Evolutionary conservation across 305 asterid genomes (phyloP).

Genomic region (Solanum aculeatissimum): DNA sequence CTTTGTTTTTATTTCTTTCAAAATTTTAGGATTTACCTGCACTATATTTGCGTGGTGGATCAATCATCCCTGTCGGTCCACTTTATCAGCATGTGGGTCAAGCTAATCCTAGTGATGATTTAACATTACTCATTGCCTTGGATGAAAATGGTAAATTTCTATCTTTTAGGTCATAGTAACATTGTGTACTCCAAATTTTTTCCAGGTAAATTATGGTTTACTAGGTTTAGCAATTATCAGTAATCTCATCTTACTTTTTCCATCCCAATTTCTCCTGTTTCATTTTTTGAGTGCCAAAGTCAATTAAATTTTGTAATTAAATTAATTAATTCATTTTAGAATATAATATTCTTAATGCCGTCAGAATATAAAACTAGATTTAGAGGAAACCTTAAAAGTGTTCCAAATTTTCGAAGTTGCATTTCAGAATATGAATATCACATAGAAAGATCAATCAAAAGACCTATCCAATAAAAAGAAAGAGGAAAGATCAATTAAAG

Average conservation of each 20-base stretch:
- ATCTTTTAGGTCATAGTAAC: not conserved
- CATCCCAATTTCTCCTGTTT: not conserved
- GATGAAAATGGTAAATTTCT: constrained; percentile 54
- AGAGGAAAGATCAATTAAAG: not conserved
- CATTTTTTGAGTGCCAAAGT: not conserved
- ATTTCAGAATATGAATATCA: not conserved
- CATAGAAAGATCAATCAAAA: not conserved
- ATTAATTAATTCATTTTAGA: not conserved
- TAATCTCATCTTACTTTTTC: not conserved
- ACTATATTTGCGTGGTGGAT: constrained; percentile 82
- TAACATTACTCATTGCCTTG: constrained; percentile 62
- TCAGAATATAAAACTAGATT: not conserved
- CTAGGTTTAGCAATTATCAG: not conserved
- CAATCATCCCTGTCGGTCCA: constrained; percentile 63
- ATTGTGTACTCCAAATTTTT: not conserved
- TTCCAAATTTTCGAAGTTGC: not conserved
- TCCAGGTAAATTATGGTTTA: not conserved
- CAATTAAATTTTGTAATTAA: not conserved
- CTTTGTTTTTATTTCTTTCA: not conserved
- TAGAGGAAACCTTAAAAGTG: not conserved
- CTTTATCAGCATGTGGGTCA: constrained; percentile 67
- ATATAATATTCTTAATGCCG: not conserved
- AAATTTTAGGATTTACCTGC: constrained; percentile 75
- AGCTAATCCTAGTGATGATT: constrained; percentile 57
- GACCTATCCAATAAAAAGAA: not conserved